phyloP scores from a whole-genome alignment of 2,329 filamentous ascomycete genomes.

The Fusarium stilboides region DNA sequence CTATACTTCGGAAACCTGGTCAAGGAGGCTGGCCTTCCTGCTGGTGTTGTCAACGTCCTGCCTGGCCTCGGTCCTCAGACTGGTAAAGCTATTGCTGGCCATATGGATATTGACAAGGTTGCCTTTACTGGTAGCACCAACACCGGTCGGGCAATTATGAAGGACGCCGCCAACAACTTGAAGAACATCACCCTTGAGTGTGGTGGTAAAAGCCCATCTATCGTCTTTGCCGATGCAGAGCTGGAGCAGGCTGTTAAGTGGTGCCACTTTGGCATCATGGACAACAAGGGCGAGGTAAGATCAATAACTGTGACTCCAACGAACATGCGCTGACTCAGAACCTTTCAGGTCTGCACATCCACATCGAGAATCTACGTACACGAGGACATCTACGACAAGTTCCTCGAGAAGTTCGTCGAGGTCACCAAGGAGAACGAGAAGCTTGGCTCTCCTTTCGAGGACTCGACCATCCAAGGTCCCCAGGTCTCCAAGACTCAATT shows the following conservation, averaged over 20 bases:
- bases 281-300: slow-evolving; percentile 70
- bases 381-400: slow-evolving; percentile 69
- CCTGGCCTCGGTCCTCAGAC: slow-evolving; percentile 76
- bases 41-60: slow-evolving; percentile 80
- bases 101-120: slow-evolving; percentile 76
- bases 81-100: slow-evolving; percentile 74
- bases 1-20: slow-evolving; percentile 74
- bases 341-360: slow-evolving; percentile 67
- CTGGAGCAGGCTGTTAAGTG: slow-evolving; percentile 73
- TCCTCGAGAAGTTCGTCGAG: slow-evolving; percentile 67
- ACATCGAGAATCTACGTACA: slow-evolving; percentile 73
- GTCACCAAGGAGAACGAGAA: slow-evolving; percentile 66
- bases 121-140: slow-evolving; percentile 79
- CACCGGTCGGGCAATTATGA: slow-evolving; percentile 79
- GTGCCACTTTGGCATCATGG: slow-evolving; percentile 59
- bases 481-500: slow-evolving; percentile 76
- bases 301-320: rapidly evolving
- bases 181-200: slow-evolving; percentile 73
- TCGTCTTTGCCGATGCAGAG: slow-evolving; percentile 73
- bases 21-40: slow-evolving; percentile 79
- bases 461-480: slow-evolving; percentile 75
- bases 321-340: not conserved
- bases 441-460: slow-evolving; percentile 74
- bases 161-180: slow-evolving; percentile 71
- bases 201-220: slow-evolving; percentile 70